Conservation (phyloP, 768 basidiomycete genomes). For the Leccinum broughii region DNA sequence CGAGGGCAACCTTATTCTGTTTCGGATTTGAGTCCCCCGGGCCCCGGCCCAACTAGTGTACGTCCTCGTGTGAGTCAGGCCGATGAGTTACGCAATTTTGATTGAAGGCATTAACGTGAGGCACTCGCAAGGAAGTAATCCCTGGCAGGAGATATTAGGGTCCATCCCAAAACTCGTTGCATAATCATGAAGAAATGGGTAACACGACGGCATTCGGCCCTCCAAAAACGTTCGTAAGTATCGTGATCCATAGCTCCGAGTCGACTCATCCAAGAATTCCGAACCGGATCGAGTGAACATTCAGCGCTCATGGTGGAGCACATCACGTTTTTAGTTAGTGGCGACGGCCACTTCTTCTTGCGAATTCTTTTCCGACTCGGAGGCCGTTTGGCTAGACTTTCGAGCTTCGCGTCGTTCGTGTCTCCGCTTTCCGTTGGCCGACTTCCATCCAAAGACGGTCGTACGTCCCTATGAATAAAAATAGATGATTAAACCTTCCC, state of each 20-base stretch:
- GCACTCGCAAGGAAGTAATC: not conserved
- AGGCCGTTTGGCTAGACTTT: not conserved
- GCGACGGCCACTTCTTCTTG: not conserved
- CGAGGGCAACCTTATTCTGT: not conserved
- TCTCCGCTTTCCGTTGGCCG: constrained; percentile 43
- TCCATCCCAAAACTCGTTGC: not conserved
- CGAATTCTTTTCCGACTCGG: constrained; percentile 1
- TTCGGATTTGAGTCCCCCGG: not conserved
- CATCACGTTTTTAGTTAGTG: not conserved
- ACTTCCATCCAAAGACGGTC: constrained; percentile 58
- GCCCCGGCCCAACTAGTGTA: not conserved
- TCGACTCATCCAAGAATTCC: not conserved
- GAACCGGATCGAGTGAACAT: not conserved
- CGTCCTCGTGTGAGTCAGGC: not conserved
- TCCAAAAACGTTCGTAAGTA: not conserved
- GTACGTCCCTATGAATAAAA: constrained; percentile 53
- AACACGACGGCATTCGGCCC: not conserved
- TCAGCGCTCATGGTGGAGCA: not conserved
- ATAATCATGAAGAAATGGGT: not conserved
- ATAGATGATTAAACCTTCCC: not conserved
- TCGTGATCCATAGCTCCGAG: not conserved
- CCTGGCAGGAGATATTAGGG: no score
- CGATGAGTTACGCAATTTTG: not conserved
- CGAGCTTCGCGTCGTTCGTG: constrained; percentile 28
- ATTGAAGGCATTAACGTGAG: not conserved